Conservation (phyloP, 2,329 filamentous ascomycete species). For the Dryadomyces sulphureus region DNA sequence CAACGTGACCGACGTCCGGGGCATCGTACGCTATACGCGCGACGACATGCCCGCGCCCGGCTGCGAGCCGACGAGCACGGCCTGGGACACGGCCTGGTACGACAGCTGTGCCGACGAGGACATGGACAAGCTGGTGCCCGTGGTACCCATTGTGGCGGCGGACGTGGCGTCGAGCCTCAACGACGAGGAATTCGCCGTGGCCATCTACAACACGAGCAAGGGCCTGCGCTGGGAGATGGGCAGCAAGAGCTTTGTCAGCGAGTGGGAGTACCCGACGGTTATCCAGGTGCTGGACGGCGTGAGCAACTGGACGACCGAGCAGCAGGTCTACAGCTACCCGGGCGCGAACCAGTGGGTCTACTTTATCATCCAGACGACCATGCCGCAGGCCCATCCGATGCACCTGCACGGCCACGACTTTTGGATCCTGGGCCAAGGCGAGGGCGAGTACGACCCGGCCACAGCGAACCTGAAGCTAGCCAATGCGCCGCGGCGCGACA, state of each 20-base stretch:
- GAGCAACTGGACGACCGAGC: constrained; percentile 5
- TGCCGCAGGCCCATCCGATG: constrained; percentile 20
- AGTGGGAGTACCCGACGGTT: constrained; percentile 13
- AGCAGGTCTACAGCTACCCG: constrained; percentile 6
- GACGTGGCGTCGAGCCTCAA: neutral
- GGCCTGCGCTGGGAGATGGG: constrained; percentile 15
- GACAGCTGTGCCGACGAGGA: constrained; percentile 14
- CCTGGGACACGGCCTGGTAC: constrained; percentile 2
- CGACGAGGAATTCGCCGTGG: constrained; percentile 3
- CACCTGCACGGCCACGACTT: constrained; percentile 30
- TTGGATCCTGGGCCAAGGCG: constrained; percentile 18
- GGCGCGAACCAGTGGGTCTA: constrained; percentile 9
- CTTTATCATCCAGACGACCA: constrained; percentile 8
- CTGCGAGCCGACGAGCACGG: constrained; percentile 6
- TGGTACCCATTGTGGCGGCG: constrained; percentile 11
- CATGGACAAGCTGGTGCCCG: constrained; percentile 12
- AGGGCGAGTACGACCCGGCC: constrained; percentile 6
- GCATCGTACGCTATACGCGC: constrained; percentile 9
- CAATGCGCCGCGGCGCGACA: constrained; percentile 29
- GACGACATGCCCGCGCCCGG: constrained; percentile 2
- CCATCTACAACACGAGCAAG: neutral
- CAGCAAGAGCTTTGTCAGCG: constrained; percentile 10
- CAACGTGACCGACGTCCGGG: constrained; percentile 5
- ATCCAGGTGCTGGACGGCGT: constrained; percentile 8
- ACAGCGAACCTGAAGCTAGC: constrained; percentile 14